Conservation (phyloP, 768 basidiomycete genomes). For the Naganishia vishniacii region DNA sequence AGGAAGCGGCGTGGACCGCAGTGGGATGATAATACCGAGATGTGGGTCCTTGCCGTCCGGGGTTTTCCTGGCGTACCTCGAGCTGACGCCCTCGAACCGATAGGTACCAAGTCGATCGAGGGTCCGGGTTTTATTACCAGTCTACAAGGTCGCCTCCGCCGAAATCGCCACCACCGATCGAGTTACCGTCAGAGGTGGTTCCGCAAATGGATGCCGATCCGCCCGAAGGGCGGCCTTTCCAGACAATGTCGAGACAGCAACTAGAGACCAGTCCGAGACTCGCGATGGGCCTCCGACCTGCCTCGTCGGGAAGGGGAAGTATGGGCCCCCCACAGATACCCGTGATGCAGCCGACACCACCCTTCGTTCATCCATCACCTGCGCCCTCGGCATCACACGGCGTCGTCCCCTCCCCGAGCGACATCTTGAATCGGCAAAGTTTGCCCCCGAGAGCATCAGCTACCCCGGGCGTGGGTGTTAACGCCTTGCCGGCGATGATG, state of each 20-base stretch:
- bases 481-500: too few relatives aligned
- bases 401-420: neutral
- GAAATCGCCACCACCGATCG: neutral
- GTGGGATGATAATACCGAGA: conserved; percentile 46
- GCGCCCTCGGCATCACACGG: too few relatives aligned
- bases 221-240: too few relatives aligned
- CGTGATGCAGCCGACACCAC: neutral
- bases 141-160: conserved; percentile 18
- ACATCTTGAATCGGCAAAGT: too few relatives aligned
- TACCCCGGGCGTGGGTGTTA: too few relatives aligned
- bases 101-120: conserved; percentile 28
- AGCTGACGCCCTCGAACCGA: too few relatives aligned
- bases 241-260: neutral
- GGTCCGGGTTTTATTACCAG: conserved; percentile 28
- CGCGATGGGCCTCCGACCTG: neutral
- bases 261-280: neutral
- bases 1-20: conserved; percentile 45
- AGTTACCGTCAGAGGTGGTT: neutral
- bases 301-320: conserved; percentile 2
- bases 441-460: too few relatives aligned
- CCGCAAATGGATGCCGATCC: too few relatives aligned
- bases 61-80: neutral
- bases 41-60: neutral
- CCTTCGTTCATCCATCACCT: too few relatives aligned
- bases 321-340: conserved; percentile 19